These are phyloP conservation scores for Ustilago esculenta DNA, from an alignment of 1,284 basidiomycete genomes.

Conservation along the genomic window DNA sequence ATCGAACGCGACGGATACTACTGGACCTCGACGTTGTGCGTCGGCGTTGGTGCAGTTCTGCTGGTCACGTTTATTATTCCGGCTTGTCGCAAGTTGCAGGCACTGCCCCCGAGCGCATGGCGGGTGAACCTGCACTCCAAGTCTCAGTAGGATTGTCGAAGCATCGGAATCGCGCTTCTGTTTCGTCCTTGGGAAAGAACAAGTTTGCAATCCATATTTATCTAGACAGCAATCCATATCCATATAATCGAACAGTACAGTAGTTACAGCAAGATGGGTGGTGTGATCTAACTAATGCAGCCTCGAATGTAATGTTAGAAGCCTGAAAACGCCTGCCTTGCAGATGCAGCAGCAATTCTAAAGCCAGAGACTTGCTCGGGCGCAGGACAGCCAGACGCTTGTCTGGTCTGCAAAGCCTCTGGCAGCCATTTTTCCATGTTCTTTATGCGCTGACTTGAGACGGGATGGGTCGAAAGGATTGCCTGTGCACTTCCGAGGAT, in stretches of 20 bases:
- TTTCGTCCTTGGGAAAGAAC: too few species aligned
- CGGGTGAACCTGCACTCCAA: conserved; percentile 43
- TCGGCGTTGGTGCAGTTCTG: conserved; percentile 78
- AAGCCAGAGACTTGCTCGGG: conserved; percentile 25
- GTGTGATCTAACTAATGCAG: too few species aligned
- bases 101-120: conserved; percentile 55
- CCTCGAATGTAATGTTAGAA: conserved; percentile 11
- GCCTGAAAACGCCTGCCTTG: conserved; percentile 8
- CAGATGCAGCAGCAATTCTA: conserved; percentile 6
- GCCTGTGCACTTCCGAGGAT: conserved; percentile 30
- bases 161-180: too few species aligned
- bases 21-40: conserved; percentile 81
- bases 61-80: conserved; percentile 83
- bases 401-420: conserved; percentile 25
- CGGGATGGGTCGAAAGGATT: conserved; percentile 57
- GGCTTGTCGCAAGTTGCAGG: conserved; percentile 83
- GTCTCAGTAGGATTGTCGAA: conserved; percentile 6
- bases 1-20: conserved; percentile 93
- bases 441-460: conserved; percentile 49
- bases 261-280: too few species aligned
- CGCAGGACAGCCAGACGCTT: conserved; percentile 24
- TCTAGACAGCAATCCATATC: too few species aligned
- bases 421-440: conserved; percentile 58
- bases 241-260: too few species aligned
- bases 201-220: too few species aligned